phyloP scores from a whole-genome alignment of 768 basidiomycete species.

The Termitomyces sp. region DNA sequence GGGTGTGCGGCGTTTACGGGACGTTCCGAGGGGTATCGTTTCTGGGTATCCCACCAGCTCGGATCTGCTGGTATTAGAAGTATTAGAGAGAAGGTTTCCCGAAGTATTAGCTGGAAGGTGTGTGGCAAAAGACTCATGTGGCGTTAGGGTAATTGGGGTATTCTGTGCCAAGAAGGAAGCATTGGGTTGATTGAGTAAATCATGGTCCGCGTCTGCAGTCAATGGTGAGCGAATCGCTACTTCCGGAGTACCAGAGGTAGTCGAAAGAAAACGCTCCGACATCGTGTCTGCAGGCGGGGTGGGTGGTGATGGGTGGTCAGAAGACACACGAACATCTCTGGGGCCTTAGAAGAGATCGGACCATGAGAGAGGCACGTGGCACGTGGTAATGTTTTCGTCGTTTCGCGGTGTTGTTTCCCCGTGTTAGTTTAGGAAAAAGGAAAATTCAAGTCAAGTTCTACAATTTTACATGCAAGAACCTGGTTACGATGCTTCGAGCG shows the following conservation, averaged over 20 bases:
- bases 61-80: slow-evolving; percentile 5
- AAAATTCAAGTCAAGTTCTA: background rate
- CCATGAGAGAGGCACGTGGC: slow-evolving; percentile 10
- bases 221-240: slow-evolving; percentile 12
- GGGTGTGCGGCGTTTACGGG: slow-evolving; percentile 14
- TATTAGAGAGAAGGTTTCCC: slow-evolving; percentile 11
- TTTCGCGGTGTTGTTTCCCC: slow-evolving; percentile 7
- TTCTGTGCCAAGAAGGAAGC: slow-evolving; percentile 11
- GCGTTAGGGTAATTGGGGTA: slow-evolving; percentile 6
- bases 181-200: slow-evolving; percentile 8
- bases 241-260: slow-evolving; percentile 6
- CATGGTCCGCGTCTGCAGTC: slow-evolving; percentile 1
- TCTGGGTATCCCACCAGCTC: slow-evolving; percentile 6
- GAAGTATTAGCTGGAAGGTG: slow-evolving; percentile 11
- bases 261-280: slow-evolving; percentile 12
- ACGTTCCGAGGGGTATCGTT: background rate
- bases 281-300: slow-evolving; percentile 6
- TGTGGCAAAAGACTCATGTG: slow-evolving; percentile 12
- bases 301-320: slow-evolving; percentile 7
- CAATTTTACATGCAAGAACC: background rate
- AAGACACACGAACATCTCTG: slow-evolving; percentile 1
- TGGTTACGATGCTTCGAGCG: background rate
- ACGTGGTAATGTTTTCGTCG: background rate
- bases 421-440: background rate
- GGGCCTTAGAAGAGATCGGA: background rate